Percentiles rank a stretch among this genome's conserved stretches.
These are phyloP conservation scores for Chaetomium sp. DNA, from an alignment of 2,329 filamentous ascomycete species.

Conservation along the genomic window DNA sequence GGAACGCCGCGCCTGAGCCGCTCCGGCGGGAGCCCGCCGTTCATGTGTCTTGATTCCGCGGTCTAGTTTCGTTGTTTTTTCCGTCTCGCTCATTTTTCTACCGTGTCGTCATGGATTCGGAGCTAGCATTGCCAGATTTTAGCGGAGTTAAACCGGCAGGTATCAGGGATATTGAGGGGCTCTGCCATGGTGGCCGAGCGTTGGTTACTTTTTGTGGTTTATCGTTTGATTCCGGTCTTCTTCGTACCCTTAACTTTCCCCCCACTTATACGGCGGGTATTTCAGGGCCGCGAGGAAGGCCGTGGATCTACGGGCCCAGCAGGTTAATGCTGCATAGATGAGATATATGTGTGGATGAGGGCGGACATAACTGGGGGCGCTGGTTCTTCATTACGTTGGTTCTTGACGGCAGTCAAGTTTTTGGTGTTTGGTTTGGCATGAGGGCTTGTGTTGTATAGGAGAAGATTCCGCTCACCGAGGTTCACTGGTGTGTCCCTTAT, in stretches of 20 bases:
- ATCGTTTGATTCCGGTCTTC: not conserved
- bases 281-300: constrained; percentile 3
- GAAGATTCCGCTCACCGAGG: not conserved
- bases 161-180: constrained; percentile 1
- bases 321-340: constrained; percentile 11
- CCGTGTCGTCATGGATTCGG: not conserved
- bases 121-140: not conserved
- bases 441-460: constrained; percentile 1
- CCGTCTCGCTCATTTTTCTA: constrained; percentile 12
- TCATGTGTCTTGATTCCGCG: constrained; percentile 13
- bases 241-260: not conserved
- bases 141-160: constrained; percentile 7
- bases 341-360: constrained; percentile 4
- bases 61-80: constrained; percentile 5
- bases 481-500: too few relatives aligned
- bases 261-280: not conserved
- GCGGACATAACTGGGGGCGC: not conserved
- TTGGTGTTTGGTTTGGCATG: not conserved
- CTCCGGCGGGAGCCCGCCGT: constrained; percentile 28
- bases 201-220: not conserved
- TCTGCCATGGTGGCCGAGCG: constrained; percentile 5
- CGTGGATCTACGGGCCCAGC: not conserved
- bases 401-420: not conserved
- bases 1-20: constrained; percentile 24
- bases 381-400: not conserved